Evolutionary conservation across 371 early-diverging fungal genomes (phyloP), one percentile per base, ranked within the genome.

Genomic region (Mucor sp.): DNA sequence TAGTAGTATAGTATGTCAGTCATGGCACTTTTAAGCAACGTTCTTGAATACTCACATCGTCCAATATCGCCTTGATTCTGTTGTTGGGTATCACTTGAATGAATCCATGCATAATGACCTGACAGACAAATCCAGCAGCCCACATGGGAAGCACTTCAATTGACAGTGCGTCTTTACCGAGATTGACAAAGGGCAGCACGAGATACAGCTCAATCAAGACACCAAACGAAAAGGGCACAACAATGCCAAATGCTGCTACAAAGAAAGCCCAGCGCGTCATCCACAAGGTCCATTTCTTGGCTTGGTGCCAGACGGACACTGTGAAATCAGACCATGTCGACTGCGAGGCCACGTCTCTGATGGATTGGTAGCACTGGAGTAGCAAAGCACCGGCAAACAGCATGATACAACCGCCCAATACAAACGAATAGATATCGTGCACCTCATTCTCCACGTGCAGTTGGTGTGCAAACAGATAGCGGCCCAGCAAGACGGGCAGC

Each of bases 401-500:
- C 28, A 76, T 21, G 30, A 76, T n/a, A 9, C 44, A 33, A 2
- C 64, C 70, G 14, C 81, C 81, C 0, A 66, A 30, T 15, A 61
- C 50, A 56, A 71, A 83, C 15, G 89, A 71, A 62, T 90, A 90
- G 2, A 87, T 62, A 60, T 90, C 90, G 62, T 90, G 89, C 1
- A 88, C 81, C 15, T 69, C 66, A 3, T 60, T 60, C 2, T 67
- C 56, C 7, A 74, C 44, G 0, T 41, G 37, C 0, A 84, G 47
- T 30, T 64, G 62, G 4, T 53, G n/a, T 30, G 71, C 58, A 62
- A 83, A 77, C 15, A 86, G 33, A 37, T 47, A 59, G 30, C 90
- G 75, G 35, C 87, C 88, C 9, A 84, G 25, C 9, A 81, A 27
- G 9, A 88, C 76, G 8, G 88, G 87, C 2, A 70, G 55, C 27